phyloP scores from a whole-genome alignment of 371 early-diverging fungal species.

The Actinomucor elegans region DNA sequence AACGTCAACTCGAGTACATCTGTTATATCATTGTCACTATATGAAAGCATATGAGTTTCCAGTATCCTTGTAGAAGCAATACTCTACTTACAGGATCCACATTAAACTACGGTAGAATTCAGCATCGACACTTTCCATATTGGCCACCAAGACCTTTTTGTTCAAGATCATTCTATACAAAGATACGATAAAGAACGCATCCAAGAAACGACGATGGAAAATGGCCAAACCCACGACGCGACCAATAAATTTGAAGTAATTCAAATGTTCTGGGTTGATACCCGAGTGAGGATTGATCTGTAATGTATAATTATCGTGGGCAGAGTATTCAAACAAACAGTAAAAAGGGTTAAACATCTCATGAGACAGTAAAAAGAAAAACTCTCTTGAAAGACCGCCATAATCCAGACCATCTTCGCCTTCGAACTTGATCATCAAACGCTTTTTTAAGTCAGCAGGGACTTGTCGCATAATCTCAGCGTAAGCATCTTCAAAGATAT shows the following conservation, averaged over 20 bases:
- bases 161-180: constrained; percentile 96
- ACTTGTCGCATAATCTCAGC: constrained; percentile 88
- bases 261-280: constrained; percentile 97
- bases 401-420: constrained; percentile 98
- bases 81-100: constrained; percentile 97
- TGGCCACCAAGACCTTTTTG: constrained; percentile 83
- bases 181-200: constrained; percentile 94
- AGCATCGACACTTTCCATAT: constrained; percentile 96
- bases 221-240: constrained; percentile 96
- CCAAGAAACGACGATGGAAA: constrained; percentile 95
- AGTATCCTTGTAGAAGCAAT: no score
- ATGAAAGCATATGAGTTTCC: no score
- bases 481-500: constrained; percentile 94
- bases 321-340: constrained; percentile 96
- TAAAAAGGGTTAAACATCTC: constrained; percentile 99
- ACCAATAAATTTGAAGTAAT: constrained; percentile 98
- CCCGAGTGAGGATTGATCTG: constrained; percentile 96
- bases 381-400: constrained; percentile 97
- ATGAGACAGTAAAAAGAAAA: constrained; percentile 94
- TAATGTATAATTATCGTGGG: constrained; percentile 94
- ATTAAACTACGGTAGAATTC: constrained; percentile 88
- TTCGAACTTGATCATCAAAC: constrained; percentile 96
- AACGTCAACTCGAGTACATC: constrained; percentile 91
- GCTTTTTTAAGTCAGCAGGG: constrained; percentile 87
- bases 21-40: constrained; percentile 87